Percentiles rank a stretch among this genome's conserved stretches.
Evolutionary conservation across 2,329 filamentous ascomycete species (phyloP).

Genomic region (Aphanocladium album): DNA sequence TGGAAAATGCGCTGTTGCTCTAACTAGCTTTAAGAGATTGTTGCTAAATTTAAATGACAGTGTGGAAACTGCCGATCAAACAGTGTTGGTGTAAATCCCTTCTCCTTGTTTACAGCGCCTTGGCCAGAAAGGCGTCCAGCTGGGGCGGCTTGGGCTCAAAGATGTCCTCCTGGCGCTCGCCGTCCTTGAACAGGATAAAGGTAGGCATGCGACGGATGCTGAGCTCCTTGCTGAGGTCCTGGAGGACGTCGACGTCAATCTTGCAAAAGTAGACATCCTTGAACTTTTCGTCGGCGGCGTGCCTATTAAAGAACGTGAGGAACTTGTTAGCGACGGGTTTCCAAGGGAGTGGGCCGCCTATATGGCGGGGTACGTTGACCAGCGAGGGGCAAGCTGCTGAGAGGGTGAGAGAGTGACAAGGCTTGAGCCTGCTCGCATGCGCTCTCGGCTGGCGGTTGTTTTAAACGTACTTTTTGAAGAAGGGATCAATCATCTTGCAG

Average conservation of each 20-base stretch:
- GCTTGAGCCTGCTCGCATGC: background rate
- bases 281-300: conserved; percentile 41
- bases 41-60: background rate
- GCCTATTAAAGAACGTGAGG: background rate
- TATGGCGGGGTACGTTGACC: conserved; percentile 5
- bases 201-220: conserved; percentile 83
- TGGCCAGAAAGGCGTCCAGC: conserved; percentile 15
- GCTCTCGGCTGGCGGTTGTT: background rate
- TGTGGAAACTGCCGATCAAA: background rate
- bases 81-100: background rate
- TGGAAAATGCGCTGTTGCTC: background rate
- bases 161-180: conserved; percentile 62
- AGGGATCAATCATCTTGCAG: conserved; percentile 79
- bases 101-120: conserved; percentile 1
- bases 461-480: conserved; percentile 38
- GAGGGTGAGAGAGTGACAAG: background rate
- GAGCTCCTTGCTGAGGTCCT: conserved; percentile 67
- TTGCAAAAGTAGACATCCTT: conserved; percentile 68
- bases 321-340: background rate
- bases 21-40: background rate
- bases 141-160: conserved; percentile 15
- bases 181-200: conserved; percentile 75
- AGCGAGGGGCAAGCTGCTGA: background rate
- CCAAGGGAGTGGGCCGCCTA: background rate
- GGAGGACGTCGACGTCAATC: conserved; percentile 76